Percentiles rank a stretch among this genome's conserved stretches.
These are phyloP conservation scores for Podosphaera fusca DNA, from an alignment of 2,329 filamentous ascomycete genomes.

Conservation along the genomic window DNA sequence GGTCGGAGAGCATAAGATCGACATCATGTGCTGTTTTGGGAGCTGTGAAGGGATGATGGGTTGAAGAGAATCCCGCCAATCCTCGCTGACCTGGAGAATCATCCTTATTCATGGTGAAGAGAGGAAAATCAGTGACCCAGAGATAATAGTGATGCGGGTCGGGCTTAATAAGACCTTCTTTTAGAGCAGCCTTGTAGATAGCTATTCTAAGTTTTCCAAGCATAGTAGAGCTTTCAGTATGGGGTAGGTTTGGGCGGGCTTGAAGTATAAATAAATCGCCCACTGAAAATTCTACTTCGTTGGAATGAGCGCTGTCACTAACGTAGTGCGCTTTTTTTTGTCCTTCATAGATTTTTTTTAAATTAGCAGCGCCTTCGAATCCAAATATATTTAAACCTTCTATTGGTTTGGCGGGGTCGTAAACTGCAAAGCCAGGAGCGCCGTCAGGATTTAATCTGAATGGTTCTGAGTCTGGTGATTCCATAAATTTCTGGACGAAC, in stretches of 20 bases:
- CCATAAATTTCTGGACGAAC: conserved; percentile 50
- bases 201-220: conserved; percentile 15
- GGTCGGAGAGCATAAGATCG: conserved; percentile 47
- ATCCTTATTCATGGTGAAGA: conserved; percentile 55
- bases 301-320: conserved; percentile 15
- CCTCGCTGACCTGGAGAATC: conserved; percentile 46
- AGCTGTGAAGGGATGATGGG: conserved; percentile 90
- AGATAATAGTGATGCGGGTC: conserved; percentile 34
- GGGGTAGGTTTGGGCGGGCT: conserved; percentile 40
- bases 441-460: conserved; percentile 50
- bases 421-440: conserved; percentile 58
- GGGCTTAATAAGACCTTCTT: conserved; percentile 8
- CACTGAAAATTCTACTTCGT: conserved; percentile 22
- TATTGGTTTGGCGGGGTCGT: conserved; percentile 50
- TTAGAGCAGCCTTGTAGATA: conserved; percentile 13
- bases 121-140: conserved; percentile 79
- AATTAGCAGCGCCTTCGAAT: conserved; percentile 39
- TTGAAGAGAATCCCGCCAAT: conserved; percentile 55
- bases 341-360: conserved; percentile 13
- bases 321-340: conserved; percentile 5
- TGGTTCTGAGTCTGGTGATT: conserved; percentile 30
- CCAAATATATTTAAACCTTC: conserved; percentile 58
- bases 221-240: conserved; percentile 47
- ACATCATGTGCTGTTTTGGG: conserved; percentile 52
- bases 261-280: conserved; percentile 69